A percentile compares a stretch with the other conserved stretches of the same genome.
These are phyloP conservation scores for Dictyostelium intermedium DNA, from an alignment of 78 protist species.

Conservation along the genomic window DNA sequence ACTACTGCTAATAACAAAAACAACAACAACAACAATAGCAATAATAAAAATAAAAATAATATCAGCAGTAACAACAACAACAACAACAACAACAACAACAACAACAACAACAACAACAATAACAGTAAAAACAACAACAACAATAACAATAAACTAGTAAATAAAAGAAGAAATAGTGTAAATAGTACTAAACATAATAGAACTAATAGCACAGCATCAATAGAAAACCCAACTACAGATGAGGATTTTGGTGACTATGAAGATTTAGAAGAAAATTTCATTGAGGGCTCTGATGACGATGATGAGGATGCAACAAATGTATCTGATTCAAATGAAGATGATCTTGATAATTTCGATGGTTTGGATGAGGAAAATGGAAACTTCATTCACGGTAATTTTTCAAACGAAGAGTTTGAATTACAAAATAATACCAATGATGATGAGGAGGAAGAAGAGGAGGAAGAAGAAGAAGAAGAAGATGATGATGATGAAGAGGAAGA, in stretches of 20 bases:
- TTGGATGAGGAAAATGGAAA: background rate
- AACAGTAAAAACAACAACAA: background rate
- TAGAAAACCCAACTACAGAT: background rate
- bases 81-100: background rate
- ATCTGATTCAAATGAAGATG: background rate
- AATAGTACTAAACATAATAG: background rate
- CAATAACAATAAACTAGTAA: background rate
- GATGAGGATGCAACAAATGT: background rate
- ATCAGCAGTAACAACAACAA: background rate
- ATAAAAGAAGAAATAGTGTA: background rate
- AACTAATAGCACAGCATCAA: background rate
- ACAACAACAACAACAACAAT: background rate
- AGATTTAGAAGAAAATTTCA: background rate
- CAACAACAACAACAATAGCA: background rate
- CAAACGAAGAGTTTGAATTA: background rate
- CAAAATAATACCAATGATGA: background rate
- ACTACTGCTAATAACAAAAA: background rate
- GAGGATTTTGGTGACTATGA: slow-evolving; percentile 13
- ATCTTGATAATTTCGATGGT: background rate
- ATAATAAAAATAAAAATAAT: background rate
- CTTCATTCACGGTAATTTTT: background rate
- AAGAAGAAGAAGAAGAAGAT: too few species aligned
- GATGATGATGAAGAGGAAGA: background rate
- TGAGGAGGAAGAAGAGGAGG: background rate
- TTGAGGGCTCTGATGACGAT: background rate